Percentiles rank a stretch among this genome's conserved stretches.
Conservation (phyloP, 805 yeast species). For the Jamesozyma lodderae region DNA sequence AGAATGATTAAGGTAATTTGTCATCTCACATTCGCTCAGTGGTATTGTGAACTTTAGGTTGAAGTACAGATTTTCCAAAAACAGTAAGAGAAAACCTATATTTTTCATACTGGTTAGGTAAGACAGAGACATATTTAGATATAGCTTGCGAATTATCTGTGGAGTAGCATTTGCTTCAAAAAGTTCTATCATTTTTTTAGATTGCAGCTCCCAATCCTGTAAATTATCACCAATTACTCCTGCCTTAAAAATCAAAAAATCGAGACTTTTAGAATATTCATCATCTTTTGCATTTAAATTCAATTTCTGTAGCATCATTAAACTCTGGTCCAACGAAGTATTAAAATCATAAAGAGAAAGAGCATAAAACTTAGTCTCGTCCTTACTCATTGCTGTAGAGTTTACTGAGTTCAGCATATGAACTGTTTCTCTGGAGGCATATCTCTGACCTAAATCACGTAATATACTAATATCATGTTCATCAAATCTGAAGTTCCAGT, state of each 20-base stretch:
- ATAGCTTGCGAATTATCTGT: background rate
- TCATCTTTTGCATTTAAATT: background rate
- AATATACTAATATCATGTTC: conserved; percentile 10
- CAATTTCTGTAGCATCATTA: background rate
- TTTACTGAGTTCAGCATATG: background rate
- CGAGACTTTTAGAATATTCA: background rate
- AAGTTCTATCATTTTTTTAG: background rate
- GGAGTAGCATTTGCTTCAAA: conserved; percentile 1
- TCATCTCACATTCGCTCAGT: conserved; percentile 1
- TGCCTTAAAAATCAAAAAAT: conserved; percentile 4
- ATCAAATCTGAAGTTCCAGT: conserved; percentile 1
- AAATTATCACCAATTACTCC: background rate
- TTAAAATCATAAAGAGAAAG: background rate
- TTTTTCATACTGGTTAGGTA: background rate
- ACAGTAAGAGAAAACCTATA: background rate
- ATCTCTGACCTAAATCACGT: conserved; percentile 10
- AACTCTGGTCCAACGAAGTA: background rate
- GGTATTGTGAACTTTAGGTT: background rate
- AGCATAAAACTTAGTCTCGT: no score
- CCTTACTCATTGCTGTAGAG: background rate
- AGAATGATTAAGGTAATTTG: background rate
- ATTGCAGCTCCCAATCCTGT: conserved; percentile 2
- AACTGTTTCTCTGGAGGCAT: conserved; percentile 3
- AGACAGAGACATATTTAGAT: background rate
- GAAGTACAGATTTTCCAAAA: background rate